Conservation (phyloP, 2,329 filamentous ascomycete genomes). For the Furcasterigmium sp. region DNA sequence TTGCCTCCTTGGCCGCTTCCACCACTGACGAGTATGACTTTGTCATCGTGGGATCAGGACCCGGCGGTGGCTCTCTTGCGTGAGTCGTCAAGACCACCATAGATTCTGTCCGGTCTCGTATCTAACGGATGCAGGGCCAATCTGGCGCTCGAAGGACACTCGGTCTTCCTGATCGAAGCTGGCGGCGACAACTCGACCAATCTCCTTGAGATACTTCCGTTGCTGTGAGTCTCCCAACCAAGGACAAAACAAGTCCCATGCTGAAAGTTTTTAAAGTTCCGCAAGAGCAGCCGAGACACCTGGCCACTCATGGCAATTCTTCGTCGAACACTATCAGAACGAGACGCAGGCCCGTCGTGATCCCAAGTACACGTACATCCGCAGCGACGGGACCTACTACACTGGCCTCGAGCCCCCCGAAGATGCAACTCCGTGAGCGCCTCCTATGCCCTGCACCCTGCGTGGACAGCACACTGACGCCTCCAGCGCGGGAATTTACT, state of each 20-base stretch:
- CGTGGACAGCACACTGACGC: too few relatives aligned
- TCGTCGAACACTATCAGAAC: constrained; percentile 13
- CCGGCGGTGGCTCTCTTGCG: constrained; percentile 54
- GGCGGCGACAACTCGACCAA: constrained; percentile 38
- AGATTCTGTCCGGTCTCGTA: too few relatives aligned
- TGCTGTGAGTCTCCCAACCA: neutral
- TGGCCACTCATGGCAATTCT: constrained; percentile 12
- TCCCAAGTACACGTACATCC: constrained; percentile 11
- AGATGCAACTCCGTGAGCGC: constrained; percentile 4
- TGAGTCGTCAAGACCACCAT: neutral
- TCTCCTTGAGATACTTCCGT: neutral
- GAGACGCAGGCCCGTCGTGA: constrained; percentile 9
- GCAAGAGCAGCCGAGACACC: neutral
- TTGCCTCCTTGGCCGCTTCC: neutral
- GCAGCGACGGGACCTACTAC: constrained; percentile 10
- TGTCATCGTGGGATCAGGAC: constrained; percentile 55
- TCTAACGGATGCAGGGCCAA: too few relatives aligned
- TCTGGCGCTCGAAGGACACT: constrained; percentile 54
- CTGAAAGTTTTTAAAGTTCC: neutral
- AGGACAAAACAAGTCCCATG: neutral
- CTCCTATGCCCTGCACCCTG: neutral
- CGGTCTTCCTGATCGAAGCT: constrained; percentile 54
- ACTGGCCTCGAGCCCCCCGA: constrained; percentile 12
- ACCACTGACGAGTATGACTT: constrained; percentile 45
- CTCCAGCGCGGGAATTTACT: constrained; percentile 15